Conservation (phyloP, 2,329 filamentous ascomycete species). For the Calonectria pseudoturangicola region DNA sequence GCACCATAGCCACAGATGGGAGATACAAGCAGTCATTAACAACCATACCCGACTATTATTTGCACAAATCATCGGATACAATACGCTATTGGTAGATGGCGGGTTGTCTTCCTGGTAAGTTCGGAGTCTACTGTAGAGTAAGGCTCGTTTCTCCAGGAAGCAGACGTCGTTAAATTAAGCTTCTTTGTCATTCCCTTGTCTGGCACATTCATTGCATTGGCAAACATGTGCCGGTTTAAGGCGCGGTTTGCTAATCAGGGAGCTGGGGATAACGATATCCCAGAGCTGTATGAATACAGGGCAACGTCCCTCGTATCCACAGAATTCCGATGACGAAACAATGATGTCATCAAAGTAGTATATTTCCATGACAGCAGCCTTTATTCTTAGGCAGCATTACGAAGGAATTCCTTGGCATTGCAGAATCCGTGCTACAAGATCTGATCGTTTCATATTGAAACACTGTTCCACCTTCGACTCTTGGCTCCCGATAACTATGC, state of each 20-base stretch:
- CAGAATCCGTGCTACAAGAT: not conserved
- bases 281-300: not conserved
- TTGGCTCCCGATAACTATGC: too few species aligned
- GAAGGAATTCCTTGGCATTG: not conserved
- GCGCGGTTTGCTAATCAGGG: not conserved
- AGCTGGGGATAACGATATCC: too few species aligned
- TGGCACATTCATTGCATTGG: not conserved
- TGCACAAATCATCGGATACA: too few species aligned
- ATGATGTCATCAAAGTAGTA: conserved; percentile 7
- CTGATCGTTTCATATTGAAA: too few species aligned
- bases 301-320: conserved; percentile 4
- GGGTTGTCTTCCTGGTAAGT: too few species aligned
- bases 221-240: not conserved
- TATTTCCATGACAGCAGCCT: not conserved
- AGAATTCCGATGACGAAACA: not conserved
- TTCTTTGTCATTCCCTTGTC: not conserved
- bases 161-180: not conserved
- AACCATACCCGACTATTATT: too few species aligned
- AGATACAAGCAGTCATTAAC: too few species aligned
- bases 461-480: too few species aligned
- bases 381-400: not conserved
- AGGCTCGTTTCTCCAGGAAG: conserved; percentile 11
- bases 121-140: not conserved
- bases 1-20: too few species aligned
- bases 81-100: too few species aligned